phyloP scores from a whole-genome alignment of 129 eudicot genomes.

The Chrysanthemum makinoi region DNA sequence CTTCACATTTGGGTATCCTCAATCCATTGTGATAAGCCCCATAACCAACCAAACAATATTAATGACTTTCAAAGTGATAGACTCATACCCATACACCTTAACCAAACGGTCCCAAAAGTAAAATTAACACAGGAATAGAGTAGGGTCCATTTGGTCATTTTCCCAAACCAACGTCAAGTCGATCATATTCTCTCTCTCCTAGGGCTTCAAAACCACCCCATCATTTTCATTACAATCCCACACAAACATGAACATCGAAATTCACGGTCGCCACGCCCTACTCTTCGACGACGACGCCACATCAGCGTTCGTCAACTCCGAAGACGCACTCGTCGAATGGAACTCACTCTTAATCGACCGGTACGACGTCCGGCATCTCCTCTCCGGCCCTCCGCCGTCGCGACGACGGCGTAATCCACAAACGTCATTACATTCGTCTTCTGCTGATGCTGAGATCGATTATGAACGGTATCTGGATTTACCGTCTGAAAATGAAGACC shows the following conservation, averaged over 20 bases:
- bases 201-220: background rate
- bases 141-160: too few species aligned
- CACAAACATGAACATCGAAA: conserved; percentile 47
- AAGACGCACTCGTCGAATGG: conserved; percentile 90
- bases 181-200: conserved; percentile 5
- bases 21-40: too few species aligned
- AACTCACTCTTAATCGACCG: conserved; percentile 89
- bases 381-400: conserved; percentile 74
- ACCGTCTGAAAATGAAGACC: conserved; percentile 50
- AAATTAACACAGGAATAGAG: too few species aligned
- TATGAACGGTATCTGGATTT: conserved; percentile 80
- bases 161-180: background rate
- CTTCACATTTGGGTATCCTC: too few species aligned
- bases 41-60: too few species aligned
- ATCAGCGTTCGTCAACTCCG: conserved; percentile 80
- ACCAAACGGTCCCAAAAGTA: too few species aligned
- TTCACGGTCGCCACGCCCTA: conserved; percentile 83
- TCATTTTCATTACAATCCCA: background rate
- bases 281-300: conserved; percentile 87
- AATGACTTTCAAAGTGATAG: too few species aligned
- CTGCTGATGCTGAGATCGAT: conserved; percentile 55
- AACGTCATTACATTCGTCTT: conserved; percentile 26
- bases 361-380: conserved; percentile 98
- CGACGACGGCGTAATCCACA: conserved; percentile 56
- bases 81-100: too few species aligned